Conservation (phyloP, 1,139 yeast genomes). For the Lodderomyces jiufengensis region DNA sequence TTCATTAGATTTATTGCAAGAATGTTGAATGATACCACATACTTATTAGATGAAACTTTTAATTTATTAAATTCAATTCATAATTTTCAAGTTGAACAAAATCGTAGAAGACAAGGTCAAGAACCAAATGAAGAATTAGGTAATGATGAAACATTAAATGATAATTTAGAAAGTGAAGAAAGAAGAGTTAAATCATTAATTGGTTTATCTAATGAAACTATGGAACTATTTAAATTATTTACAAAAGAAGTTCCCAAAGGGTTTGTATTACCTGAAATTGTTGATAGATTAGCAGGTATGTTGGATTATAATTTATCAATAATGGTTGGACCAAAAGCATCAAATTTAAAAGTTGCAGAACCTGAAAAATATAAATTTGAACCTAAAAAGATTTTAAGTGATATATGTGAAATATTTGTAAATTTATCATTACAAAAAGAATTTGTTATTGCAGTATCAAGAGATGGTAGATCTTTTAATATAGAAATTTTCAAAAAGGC, state of each 20-base stretch:
- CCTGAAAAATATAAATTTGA: constrained; percentile 84
- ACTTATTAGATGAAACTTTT: constrained; percentile 84
- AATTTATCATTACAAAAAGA: constrained; percentile 62
- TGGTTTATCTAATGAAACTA: constrained; percentile 80
- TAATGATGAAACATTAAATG: constrained; percentile 55
- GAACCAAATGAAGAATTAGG: constrained; percentile 48
- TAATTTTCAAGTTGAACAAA: constrained; percentile 59
- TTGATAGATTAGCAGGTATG: constrained; percentile 94
- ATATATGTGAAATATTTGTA: constrained; percentile 69
- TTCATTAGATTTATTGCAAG: constrained; percentile 91
- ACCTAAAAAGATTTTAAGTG: constrained; percentile 68
- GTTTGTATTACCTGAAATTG: constrained; percentile 84
- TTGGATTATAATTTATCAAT: constrained; percentile 85
- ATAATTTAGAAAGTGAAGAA: constrained; percentile 61
- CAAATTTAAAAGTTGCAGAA: constrained; percentile 77
- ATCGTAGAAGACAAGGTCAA: constrained; percentile 15
- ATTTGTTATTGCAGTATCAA: constrained; percentile 77
- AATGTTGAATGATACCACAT: constrained; percentile 91
- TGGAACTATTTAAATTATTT: constrained; percentile 72
- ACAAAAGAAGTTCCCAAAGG: constrained; percentile 85
- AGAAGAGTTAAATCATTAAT: constrained; percentile 77
- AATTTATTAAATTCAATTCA: constrained; percentile 78
- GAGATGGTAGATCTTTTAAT: constrained; percentile 85
- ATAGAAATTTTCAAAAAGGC: constrained; percentile 68
- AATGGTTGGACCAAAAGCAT: constrained; percentile 91